Evolutionary conservation across 768 basidiomycete genomes (phyloP).

Genomic region (Paxillus ammoniavirescens): DNA sequence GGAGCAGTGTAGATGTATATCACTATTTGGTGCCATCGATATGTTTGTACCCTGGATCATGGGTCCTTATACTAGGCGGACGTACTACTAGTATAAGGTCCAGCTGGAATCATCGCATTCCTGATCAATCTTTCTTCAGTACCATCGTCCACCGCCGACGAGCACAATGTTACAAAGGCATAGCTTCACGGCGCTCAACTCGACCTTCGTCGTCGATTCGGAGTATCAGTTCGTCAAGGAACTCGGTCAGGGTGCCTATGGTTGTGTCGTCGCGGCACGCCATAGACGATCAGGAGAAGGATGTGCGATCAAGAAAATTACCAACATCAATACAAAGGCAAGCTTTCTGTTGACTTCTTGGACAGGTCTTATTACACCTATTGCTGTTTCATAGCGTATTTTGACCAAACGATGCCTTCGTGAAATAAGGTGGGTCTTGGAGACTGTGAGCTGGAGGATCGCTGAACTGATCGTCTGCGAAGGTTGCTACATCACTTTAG

Average conservation of each 20-base stretch:
- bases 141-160: conserved; percentile 3
- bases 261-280: conserved; percentile 84
- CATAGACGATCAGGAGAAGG: conserved; percentile 83
- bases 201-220: conserved; percentile 82
- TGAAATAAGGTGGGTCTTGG: conserved; percentile 75
- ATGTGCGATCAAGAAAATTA: conserved; percentile 96
- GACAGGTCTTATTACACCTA: conserved; percentile 12
- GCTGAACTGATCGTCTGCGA: conserved; percentile 13
- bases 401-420: conserved; percentile 94
- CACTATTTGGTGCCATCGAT: conserved; percentile 33
- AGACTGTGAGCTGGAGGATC: not conserved
- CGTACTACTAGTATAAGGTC: not conserved
- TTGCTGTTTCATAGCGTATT: conserved; percentile 59
- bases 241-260: conserved; percentile 94
- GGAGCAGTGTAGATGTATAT: conserved; percentile 16
- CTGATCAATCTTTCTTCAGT: conserved; percentile 3
- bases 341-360: conserved; percentile 10
- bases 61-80: not conserved
- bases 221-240: conserved; percentile 96
- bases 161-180: conserved; percentile 61
- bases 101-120: not conserved
- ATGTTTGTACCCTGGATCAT: conserved; percentile 8
- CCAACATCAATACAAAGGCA: conserved; percentile 89
- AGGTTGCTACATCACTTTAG: conserved; percentile 96
- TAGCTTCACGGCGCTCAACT: conserved; percentile 80